Percentiles rank a stretch among this genome's conserved stretches.
Conservation (phyloP, 2,329 filamentous ascomycete species). For the Sarocladiaceae sp. region DNA sequence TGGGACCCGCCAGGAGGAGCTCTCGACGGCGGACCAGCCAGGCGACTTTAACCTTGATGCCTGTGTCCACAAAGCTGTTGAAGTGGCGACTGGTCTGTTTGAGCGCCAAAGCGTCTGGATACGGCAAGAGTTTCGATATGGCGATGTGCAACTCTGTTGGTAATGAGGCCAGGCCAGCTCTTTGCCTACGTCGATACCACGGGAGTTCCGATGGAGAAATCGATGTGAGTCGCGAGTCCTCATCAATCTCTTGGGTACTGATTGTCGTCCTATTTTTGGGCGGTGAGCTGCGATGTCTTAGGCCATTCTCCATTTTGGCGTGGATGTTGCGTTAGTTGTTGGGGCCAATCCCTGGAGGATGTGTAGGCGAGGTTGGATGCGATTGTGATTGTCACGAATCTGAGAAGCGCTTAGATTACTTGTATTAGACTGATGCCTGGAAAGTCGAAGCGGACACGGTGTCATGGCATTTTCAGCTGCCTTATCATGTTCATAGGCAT, state of each 20-base stretch:
- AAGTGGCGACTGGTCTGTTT: constrained; percentile 65
- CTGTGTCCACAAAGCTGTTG: constrained; percentile 61
- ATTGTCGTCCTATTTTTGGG: too few relatives aligned
- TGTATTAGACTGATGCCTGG: background rate
- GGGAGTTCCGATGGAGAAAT: background rate
- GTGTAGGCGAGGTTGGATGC: too few relatives aligned
- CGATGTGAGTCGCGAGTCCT: too few relatives aligned
- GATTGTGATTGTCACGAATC: too few relatives aligned
- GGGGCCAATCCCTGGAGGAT: too few relatives aligned
- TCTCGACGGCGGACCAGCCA: constrained; percentile 64
- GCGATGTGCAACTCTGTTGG: constrained; percentile 65
- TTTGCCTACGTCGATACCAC: background rate
- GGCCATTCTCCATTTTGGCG: too few relatives aligned
- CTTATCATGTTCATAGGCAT: too few relatives aligned
- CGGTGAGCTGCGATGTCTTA: too few relatives aligned
- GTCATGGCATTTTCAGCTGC: background rate
- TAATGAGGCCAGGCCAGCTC: constrained; percentile 39
- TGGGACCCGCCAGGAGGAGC: constrained; percentile 63
- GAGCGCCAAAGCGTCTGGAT: constrained; percentile 67
- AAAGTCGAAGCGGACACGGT: background rate
- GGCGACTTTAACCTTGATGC: constrained; percentile 59
- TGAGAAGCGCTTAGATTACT: background rate
- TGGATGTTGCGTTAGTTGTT: too few relatives aligned
- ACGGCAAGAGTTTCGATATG: constrained; percentile 56
- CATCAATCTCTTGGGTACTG: too few relatives aligned